Evolutionary conservation across 1,284 basidiomycete genomes (phyloP), one percentile per base, ranked within the genome.

Genomic region (Ustilago loliicola): DNA sequence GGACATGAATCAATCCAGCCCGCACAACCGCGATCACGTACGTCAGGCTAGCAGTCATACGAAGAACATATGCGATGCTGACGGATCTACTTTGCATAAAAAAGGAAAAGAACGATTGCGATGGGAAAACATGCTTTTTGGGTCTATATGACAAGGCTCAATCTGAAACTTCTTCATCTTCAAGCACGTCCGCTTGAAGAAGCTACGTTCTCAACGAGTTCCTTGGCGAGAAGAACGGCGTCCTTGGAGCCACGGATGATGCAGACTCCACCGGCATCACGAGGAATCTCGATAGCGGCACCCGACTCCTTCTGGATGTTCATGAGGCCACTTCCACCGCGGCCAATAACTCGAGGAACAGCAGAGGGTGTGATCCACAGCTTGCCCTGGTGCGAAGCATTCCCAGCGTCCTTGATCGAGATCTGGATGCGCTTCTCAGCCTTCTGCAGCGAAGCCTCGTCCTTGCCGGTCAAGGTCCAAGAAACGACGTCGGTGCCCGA

Each of bases 401-500:
- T 62, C 51, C 72, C 71, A 15, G 73, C 72, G 9, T 70, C 66
- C 48, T 73, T 59, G 42, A 79, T 69, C 15, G 66, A 63, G 4
- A 48, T 29, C 38, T 65, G 64, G 57, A 80, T 71, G 10, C 74
- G 58, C 66, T 66, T 72, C 32, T 69, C 66, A 3, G 78, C 80
- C 56, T 75, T 69, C n/a, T 79, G 71, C 29, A 84, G 66, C 42
- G 78, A 69, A n/a, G 48, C 69, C 34, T 67, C 66, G 40, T 79
- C 72, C 56, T 75, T 80, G 30, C 76, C 80, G 25, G 70, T 80
- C 61, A 84, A 71, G n/a, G 71, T 77, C 82, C 82, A 84, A 52
- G 66, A 60, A 25, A 82, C 72, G 21, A 34, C 52, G n/a, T 70
- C 76, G 56, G 55, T 73, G 40, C 30, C 65, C 30, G 57, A 61